Evolutionary conservation across 305 asterid species (phyloP), one percentile per base, ranked within the genome.

Genomic region (Fraxinus sp.): DNA sequence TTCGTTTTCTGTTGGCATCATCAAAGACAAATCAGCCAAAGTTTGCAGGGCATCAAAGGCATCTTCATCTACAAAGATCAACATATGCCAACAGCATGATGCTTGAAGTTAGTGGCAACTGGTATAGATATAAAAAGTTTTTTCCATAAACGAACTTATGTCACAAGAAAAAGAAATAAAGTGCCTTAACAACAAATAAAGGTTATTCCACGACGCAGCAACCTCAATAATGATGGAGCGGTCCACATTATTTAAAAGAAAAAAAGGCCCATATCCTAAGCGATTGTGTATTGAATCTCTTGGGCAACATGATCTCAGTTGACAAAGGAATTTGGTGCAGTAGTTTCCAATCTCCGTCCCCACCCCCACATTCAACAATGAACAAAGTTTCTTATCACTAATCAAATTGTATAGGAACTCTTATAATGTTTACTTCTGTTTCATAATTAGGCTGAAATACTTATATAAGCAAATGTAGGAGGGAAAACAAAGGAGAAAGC

Each of bases 41-140:
- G 96, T 90, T 87, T 92, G 94, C 89, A 96, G 87, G 49, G 98
- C 98, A 84, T 90, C 97, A 86, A 94, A 90, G 74, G 89, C 89
- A 68, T 86, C 90, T 87, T 92, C 97, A 88, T 91, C 97, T 95
- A 85, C 89, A 87, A 84, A 90, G 78, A 86, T 70, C 77, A 84
- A 80, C 20, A 80, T 16, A 71, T 52, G 49, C 80, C 81, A 81
- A 32, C 59, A 73, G 39, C 57, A 81, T 84, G 74, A 20, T 75
- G 35, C 75, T 39, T 75, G 55, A 76, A 77, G 33, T 39, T 7
- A 81, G 24, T 80, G 79, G 85, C 79, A 80, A 76, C 35, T 26
- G 78, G 79, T 80, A 77, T 37, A 84, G 41, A 73, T 20, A 81
- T 35, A 68, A 68, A 13, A 13, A 28, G 39, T 68, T 68, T 3